phyloP scores from a whole-genome alignment of 768 basidiomycete species.

The Lactifluus echinatus region DNA sequence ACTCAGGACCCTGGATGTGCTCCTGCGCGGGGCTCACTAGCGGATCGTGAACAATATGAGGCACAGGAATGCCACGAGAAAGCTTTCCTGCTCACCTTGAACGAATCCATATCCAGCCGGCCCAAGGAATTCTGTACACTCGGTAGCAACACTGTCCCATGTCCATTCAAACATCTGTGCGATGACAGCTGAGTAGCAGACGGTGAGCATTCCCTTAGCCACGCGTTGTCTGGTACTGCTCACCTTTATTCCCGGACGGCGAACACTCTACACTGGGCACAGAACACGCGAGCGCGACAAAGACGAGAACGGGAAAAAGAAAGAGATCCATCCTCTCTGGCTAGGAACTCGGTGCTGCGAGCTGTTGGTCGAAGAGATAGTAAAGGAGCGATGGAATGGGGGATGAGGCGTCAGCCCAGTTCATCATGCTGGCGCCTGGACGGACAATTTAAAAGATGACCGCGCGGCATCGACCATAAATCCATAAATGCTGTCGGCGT shows the following conservation, averaged over 20 bases:
- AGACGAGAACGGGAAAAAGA: not conserved
- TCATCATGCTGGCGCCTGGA: too few species aligned
- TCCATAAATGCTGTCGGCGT: too few species aligned
- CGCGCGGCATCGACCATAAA: too few species aligned
- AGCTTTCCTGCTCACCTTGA: conserved; percentile 38
- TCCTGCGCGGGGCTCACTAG: conserved; percentile 46
- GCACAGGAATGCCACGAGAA: not conserved
- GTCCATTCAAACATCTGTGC: conserved; percentile 67
- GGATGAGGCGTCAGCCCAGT: too few species aligned
- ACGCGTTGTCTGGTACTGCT: not conserved
- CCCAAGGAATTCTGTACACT: conserved; percentile 58
- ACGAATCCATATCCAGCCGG: conserved; percentile 57
- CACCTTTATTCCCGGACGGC: not conserved
- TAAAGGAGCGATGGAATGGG: too few species aligned
- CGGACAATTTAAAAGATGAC: too few species aligned
- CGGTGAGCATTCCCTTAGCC: not conserved
- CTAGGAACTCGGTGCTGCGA: not conserved
- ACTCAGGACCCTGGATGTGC: conserved; percentile 48
- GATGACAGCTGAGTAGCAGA: conserved; percentile 35
- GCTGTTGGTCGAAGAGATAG: not conserved
- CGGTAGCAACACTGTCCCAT: conserved; percentile 44
- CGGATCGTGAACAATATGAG: not conserved
- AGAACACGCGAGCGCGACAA: not conserved
- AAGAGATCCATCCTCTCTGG: not conserved
- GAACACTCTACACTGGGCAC: not conserved